Evolutionary conservation across 2,329 filamentous ascomycete species (phyloP).

Genomic region (Aspergillus sergii): DNA sequence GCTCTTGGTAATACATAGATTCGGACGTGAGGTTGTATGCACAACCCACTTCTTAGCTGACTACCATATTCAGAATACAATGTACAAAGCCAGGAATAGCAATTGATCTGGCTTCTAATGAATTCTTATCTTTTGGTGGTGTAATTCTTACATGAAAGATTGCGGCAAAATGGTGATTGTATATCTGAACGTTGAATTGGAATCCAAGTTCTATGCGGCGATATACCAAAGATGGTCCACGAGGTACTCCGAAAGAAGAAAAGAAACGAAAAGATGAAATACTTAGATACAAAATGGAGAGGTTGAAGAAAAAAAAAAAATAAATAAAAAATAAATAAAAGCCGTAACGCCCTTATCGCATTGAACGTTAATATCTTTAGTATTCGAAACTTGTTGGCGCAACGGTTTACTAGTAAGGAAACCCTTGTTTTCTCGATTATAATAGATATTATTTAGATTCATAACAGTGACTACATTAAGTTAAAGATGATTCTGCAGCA

Average conservation of each 20-base stretch:
- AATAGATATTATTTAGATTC: not conserved
- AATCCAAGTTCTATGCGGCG: not conserved
- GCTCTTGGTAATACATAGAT: not conserved
- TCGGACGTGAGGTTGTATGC: not conserved
- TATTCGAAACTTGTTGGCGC: not conserved
- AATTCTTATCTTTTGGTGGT: not conserved
- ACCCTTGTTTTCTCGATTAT: constrained; percentile 2
- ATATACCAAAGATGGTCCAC: constrained; percentile 13
- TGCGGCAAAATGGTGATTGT: not conserved
- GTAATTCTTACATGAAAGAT: not conserved
- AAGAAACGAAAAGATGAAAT: not conserved
- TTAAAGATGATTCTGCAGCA: not conserved
- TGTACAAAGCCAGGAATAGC: not conserved
- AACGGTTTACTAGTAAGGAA: constrained; percentile 10
- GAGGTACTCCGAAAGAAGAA: constrained; percentile 2
- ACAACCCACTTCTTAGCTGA: not conserved
- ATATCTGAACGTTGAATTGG: not conserved
- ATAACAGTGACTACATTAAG: not conserved
- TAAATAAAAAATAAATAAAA: not conserved
- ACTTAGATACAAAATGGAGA: not conserved
- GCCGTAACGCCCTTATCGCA: not conserved
- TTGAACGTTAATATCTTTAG: not conserved
- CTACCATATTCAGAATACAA: not conserved
- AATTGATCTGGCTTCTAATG: not conserved
- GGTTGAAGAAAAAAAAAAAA: not conserved